Evolutionary conservation across 1,284 basidiomycete genomes (phyloP).

Genomic region (Coniferiporia sulphurascens): DNA sequence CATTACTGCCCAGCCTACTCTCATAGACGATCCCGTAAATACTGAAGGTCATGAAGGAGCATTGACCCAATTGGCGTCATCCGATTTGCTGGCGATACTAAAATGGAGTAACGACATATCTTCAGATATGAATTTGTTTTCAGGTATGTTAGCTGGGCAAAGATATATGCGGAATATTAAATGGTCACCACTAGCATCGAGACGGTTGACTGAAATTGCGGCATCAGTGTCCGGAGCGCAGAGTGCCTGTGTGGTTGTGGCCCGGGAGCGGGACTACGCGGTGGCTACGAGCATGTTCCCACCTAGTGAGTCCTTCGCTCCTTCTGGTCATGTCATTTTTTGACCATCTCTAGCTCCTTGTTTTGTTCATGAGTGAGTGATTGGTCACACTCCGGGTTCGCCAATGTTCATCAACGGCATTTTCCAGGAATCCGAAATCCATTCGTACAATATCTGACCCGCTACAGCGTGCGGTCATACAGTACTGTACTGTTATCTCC

Average conservation of each 20-base stretch:
- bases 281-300: conserved; percentile 55
- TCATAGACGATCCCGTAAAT: conserved; percentile 32
- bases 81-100: conserved; percentile 57
- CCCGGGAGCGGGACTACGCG: conserved; percentile 63
- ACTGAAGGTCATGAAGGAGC: conserved; percentile 45
- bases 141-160: conserved; percentile 33
- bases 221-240: conserved; percentile 63
- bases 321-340: not conserved
- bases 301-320: not conserved
- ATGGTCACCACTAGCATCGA: conserved; percentile 39
- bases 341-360: conserved; percentile 46
- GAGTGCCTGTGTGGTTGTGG: conserved; percentile 61
- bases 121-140: conserved; percentile 62
- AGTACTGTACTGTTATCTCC: conserved; percentile 43
- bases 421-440: conserved; percentile 50
- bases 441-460: conserved; percentile 55
- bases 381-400: not conserved
- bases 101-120: conserved; percentile 72
- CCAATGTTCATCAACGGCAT: not conserved
- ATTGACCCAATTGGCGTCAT: conserved; percentile 43
- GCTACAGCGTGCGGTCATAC: conserved; percentile 57
- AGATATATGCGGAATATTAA: conserved; percentile 13
- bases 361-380: conserved; percentile 59
- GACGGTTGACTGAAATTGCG: conserved; percentile 64
- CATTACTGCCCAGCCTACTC: conserved; percentile 27